Evolutionary conservation across 331 rosid genomes (phyloP), one percentile per base, ranked within the genome.

Genomic region (Malus hybrid): DNA sequence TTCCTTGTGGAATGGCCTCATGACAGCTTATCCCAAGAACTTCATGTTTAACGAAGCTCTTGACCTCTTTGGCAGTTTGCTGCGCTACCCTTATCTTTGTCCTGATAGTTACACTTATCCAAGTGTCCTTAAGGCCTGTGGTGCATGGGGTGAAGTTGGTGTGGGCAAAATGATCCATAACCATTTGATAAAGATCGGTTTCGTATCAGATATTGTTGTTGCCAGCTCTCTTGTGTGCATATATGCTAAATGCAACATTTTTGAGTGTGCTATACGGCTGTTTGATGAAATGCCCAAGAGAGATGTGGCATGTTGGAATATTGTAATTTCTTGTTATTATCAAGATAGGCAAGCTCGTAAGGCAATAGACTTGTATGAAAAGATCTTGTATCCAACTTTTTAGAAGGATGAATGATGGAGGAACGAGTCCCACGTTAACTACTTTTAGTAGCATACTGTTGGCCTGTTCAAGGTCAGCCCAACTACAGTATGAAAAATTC

Each of bases 261-360:
- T 86, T 72, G 78, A 65, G 28, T 19, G 62, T 84, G 97, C 89
- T 7, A 5, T 81, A 29, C 70, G 75, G 39, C 16, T 87, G 10
- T 90, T 88, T 34, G 83, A 88, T 56, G 94, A 92, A 88, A 83
- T 90, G 88, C 84, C 88, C 65, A 84, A 83, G 1, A 90, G 87
- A 83, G 97, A 90, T 70, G 90, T 90, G 48, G 93, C 90, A 5
- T 87, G 97, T 63, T 92, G 97, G 96, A 92, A 92, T 77, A 60
- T 91, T 0, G 87, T 87, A 24, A 90, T 92, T 76, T 88, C 96
- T 63, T 92, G 96, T 74, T 83, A 79, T 83, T 86, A 87, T 79
- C 96, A 88, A 59, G 82, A 83, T 59, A 93, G 90, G 44, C 80
- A 70, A 65, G 79, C 85, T 70, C 73, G 83, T 57, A 83, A 77